phyloP scores from a whole-genome alignment of 1,284 basidiomycete species.

The Moniliophthora roreri region DNA sequence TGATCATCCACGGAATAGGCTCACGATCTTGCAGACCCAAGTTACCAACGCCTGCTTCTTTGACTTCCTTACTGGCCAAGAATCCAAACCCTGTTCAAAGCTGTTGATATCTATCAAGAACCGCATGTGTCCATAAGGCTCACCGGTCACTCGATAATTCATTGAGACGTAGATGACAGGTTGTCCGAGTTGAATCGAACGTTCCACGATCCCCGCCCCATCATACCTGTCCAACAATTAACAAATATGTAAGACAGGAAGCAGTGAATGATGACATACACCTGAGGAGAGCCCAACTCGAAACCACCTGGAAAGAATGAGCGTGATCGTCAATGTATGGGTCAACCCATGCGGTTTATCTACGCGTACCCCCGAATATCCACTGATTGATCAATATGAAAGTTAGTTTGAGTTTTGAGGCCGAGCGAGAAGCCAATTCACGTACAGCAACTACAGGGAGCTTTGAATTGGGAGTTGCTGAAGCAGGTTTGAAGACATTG shows the following conservation, averaged over 20 bases:
- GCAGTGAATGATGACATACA: constrained; percentile 22
- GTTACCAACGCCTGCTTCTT: constrained; percentile 44
- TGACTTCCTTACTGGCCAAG: constrained; percentile 40
- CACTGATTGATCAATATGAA: constrained; percentile 32
- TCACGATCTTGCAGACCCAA: constrained; percentile 44
- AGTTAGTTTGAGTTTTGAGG: background rate
- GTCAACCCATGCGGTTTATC: background rate
- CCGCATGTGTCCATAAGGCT: background rate
- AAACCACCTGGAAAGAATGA: constrained; percentile 38
- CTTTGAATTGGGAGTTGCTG: constrained; percentile 34
- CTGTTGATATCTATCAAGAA: background rate
- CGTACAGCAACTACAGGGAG: constrained; percentile 57
- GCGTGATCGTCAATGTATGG: background rate
- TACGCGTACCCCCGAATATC: constrained; percentile 50
- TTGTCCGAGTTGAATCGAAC: constrained; percentile 44
- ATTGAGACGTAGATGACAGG: constrained; percentile 56
- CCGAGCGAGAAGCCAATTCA: constrained; percentile 5
- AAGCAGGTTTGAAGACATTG: constrained; percentile 31
- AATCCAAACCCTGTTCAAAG: constrained; percentile 33
- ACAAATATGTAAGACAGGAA: constrained; percentile 12
- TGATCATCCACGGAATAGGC: background rate
- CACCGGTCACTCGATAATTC: constrained; percentile 46
- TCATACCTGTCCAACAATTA: constrained; percentile 35
- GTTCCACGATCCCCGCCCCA: constrained; percentile 43
- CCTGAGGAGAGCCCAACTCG: constrained; percentile 35